Evolutionary conservation across 2,329 filamentous ascomycete genomes (phyloP), one percentile per base, ranked within the genome.

Genomic region (Phialophora expanda): DNA sequence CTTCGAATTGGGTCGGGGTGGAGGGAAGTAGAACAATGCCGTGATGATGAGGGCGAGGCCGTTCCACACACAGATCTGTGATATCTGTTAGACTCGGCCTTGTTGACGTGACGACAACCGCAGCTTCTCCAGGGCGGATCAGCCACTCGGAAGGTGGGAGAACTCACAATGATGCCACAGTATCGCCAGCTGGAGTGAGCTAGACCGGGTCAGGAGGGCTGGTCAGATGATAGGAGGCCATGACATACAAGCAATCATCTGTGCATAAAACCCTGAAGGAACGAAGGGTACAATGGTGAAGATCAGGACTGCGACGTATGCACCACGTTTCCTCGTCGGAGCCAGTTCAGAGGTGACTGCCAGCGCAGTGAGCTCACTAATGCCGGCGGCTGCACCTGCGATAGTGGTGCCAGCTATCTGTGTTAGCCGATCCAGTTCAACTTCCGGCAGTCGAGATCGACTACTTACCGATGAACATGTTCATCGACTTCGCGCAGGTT

Each of bases 331-430:
- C 17, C 84, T 79, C n/a, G 86, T 86, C 0, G 89, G 89, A 0
- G 87, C 89, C 66, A 90, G 80, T 74, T 91, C 89, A 1, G 87
- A 87, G 0, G 88, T 89, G 22, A 84, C 89, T 26, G 89, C 87
- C 6, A 91, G 78, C 1, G 88, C 87, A 5, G 87, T 90, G 30
- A 91, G 78, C 74, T 90, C 88, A 70, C 87, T 87, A 67, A 90
- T 83, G 9, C 89, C 89, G 12, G 88, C 87, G 32, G 87, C 89
- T 6, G 86, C 79, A 1, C 89, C 89, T 14, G 87, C 82, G 68
- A 90, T 80, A 1, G 83, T 81, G 80, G 83, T 85, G 32, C 83
- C 82, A 59, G 75, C 83, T 70, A 89, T 88, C 26, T 17, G 12
- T 41, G 48, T 54, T 44, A 61, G 44, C 48, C 6, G 34, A 20